Evolutionary conservation across 805 yeast species (phyloP), one percentile per base, ranked within the genome.

Genomic region (Schizosaccharomyces osmophilus): DNA sequence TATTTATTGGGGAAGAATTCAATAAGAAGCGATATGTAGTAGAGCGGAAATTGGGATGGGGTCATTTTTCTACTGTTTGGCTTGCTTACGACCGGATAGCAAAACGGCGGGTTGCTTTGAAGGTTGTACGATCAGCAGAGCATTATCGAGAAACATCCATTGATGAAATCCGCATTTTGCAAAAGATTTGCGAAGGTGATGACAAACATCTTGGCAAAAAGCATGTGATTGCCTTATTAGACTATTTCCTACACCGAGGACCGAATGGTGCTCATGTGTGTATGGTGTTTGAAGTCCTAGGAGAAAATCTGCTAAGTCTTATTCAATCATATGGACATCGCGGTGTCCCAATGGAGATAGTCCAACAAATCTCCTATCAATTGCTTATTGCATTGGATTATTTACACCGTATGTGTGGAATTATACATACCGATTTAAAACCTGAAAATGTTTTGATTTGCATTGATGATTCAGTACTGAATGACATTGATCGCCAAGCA

Each of bases 61-160:
- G 99, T 43, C 97, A 93, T 72, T 93, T 93, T 69, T 84, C 95
- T 32, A 93, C 95, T 0, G 97, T 87, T 26, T 89, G 96, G 97
- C 75, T 86, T 36, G 97, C 96, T 4, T 76, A 74, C 61, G 83
- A 80, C 63, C 65, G 63, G n/a, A n/a, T 36, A 17, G 36, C 31
- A 11, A 51, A 51, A 62, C 73, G 79, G 59, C 95, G 85, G 69
- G 97, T 93, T 26, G 98, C 98, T 1, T 79, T 93, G 78, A 93
- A 93, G 71, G 84, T 93, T 66, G 97, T 93, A 31, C 78, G 96
- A 64, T 83, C 94, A 67, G 95, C 96, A 17, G 79, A 80, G 61
- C 89, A 87, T 65, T 93, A 90, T 70, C 82, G 95, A 2, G 96
- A 86, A 68, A 89, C 97, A 0, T 97, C 98, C 0, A 73, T 85